These are phyloP conservation scores for Dionaea muscipula DNA, from an alignment of 179 eudicot genomes.

Conservation along the genomic window DNA sequence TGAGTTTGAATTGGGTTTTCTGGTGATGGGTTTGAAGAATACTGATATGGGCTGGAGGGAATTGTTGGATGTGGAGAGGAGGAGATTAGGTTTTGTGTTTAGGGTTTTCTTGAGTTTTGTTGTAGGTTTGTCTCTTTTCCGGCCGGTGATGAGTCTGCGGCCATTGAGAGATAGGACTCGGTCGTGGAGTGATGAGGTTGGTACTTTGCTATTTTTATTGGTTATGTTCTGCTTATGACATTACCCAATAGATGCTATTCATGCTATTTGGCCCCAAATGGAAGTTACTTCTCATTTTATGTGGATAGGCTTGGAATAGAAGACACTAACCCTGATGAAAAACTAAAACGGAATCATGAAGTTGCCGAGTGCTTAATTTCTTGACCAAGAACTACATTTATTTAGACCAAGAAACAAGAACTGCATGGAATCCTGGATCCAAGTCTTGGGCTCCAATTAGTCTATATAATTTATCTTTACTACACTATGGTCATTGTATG, in stretches of 20 bases:
- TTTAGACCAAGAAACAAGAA: no score
- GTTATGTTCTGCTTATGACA: background rate
- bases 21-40: slow-evolving; percentile 12
- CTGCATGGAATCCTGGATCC: no score
- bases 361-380: no score
- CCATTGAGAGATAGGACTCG: slow-evolving; percentile 59
- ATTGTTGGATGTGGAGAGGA: slow-evolving; percentile 13
- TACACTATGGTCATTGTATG: no score
- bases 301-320: no score
- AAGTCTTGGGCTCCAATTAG: no score
- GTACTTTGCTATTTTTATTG: slow-evolving; percentile 7
- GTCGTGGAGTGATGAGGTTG: slow-evolving; percentile 94
- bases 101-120: slow-evolving; percentile 22
- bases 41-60: slow-evolving; percentile 14
- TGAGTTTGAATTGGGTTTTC: slow-evolving; percentile 11
- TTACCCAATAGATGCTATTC: background rate
- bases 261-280: no score
- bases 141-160: slow-evolving; percentile 40
- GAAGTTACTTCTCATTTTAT: no score
- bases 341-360: no score
- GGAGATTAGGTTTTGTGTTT: slow-evolving; percentile 26
- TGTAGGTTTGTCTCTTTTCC: slow-evolving; percentile 18
- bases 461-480: no score
- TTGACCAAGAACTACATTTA: no score
- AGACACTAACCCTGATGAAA: no score